phyloP scores from a whole-genome alignment of 805 yeast genomes.

The Barnettozyma pratensis region DNA sequence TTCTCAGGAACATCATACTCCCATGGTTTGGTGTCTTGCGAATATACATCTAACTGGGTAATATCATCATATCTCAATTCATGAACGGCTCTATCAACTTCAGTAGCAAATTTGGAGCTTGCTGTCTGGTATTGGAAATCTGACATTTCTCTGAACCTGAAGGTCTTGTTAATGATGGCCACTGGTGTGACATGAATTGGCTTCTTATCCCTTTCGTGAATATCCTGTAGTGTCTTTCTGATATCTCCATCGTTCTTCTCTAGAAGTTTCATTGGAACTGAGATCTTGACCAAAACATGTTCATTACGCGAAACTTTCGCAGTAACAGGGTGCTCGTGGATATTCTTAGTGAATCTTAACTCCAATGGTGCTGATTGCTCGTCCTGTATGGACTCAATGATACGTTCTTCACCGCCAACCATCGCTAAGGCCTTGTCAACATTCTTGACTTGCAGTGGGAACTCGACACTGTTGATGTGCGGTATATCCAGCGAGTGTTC shows the following conservation, averaged over 20 bases:
- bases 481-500: slow-evolving; percentile 68
- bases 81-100: slow-evolving; percentile 35
- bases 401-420: slow-evolving; percentile 56
- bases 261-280: slow-evolving; percentile 51
- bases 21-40: slow-evolving; percentile 33
- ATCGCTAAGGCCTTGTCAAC: slow-evolving; percentile 56
- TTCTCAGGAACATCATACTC: slow-evolving; percentile 17
- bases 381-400: slow-evolving; percentile 28
- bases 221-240: slow-evolving; percentile 34
- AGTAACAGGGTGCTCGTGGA: slow-evolving; percentile 57
- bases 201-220: slow-evolving; percentile 27
- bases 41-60: slow-evolving; percentile 29
- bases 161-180: slow-evolving; percentile 62
- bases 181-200: slow-evolving; percentile 49
- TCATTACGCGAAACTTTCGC: slow-evolving; percentile 50
- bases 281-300: slow-evolving; percentile 52
- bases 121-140: slow-evolving; percentile 77
- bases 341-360: slow-evolving; percentile 32
- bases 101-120: slow-evolving; percentile 44
- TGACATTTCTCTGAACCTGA: slow-evolving; percentile 77
- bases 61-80: slow-evolving; percentile 38
- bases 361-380: slow-evolving; percentile 32
- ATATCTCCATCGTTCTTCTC: slow-evolving; percentile 38
- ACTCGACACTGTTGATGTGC: slow-evolving; percentile 67
- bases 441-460: slow-evolving; percentile 68